Evolutionary conservation across 371 early-diverging fungal genomes (phyloP), one percentile per base, ranked within the genome.

Genomic region (Mortierella sp.): DNA sequence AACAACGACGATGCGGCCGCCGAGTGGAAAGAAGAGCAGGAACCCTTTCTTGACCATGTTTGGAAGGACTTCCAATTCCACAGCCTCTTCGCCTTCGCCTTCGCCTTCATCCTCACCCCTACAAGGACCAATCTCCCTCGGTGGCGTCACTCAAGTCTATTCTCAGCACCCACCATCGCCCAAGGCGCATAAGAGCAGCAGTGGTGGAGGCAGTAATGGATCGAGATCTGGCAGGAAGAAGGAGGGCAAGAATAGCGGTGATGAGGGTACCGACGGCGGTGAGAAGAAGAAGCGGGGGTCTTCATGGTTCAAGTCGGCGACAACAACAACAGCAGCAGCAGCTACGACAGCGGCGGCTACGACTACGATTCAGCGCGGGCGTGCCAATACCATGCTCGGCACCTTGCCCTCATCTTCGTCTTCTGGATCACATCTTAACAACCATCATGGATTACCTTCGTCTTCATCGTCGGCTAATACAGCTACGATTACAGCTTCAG

Each of bases 31-130:
- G 65, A 51, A 44, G 73, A 75, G 44, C 60, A 74, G 16, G 38
- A 82, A 73, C 46, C 71, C 79, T 18, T 78, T 82, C 60, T 24
- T 75, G 43, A 41, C 73, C 14, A 75, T 82, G 43, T 82, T 82
- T 72, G 74, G 72, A 29, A 78, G 72, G 78, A 71, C 38, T 44
- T 18, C 63, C 14, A 29, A 27, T 55, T 58, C 27, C 14, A 43
- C 29, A 11, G 4, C 27, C 4, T n/a, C 56, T 14, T 27, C 38
- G 41, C 24, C 41, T 24, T 27, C 38, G 41, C 24, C 41, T 24
- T 68, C 18, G 38, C 29, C 48, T 27, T 35, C 44, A 32, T 49
- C 18, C 27, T 51, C 16, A 5, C 51, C 51, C 51, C 16, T 21
- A 4, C 48, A 32, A 38, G 29, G 71, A 27, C 48, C 44, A 71